phyloP scores from a whole-genome alignment of 257 asterid genomes.

The Pogostemon cablin region DNA sequence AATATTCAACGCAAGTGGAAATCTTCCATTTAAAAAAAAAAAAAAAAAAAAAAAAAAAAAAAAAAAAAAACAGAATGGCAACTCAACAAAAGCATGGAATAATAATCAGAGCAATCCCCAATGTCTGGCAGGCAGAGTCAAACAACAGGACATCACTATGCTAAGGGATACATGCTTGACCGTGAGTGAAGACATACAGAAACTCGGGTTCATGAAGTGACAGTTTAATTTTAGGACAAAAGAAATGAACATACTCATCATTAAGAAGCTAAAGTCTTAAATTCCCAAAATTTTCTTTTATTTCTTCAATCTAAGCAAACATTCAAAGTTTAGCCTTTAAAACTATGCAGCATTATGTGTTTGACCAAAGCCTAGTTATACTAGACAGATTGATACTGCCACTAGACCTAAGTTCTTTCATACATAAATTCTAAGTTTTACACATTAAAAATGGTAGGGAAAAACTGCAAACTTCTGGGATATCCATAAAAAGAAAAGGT shows the following conservation, averaged over 20 bases:
- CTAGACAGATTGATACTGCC: constrained; percentile 11
- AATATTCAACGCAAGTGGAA: neutral
- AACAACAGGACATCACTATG: neutral
- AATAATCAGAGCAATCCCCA: neutral
- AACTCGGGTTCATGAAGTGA: neutral
- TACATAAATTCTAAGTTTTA: constrained; percentile 5
- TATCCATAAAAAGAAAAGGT: constrained; percentile 1
- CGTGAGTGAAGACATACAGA: neutral
- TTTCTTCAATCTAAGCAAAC: neutral
- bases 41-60: neutral
- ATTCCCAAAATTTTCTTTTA: neutral
- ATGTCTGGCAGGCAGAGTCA: neutral
- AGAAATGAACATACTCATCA: constrained; percentile 6
- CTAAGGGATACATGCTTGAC: neutral
- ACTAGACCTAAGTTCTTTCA: neutral
- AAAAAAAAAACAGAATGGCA: neutral
- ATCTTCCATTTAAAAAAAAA: neutral
- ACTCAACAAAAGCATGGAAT: neutral
- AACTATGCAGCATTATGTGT: constrained; percentile 5
- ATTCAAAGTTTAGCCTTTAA: neutral
- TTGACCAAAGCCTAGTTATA: neutral
- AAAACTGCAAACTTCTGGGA: constrained; percentile 2
- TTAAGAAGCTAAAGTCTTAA: neutral
- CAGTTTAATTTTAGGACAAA: neutral
- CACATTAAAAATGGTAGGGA: neutral